These are phyloP conservation scores for Talaromyces rugulosus DNA, from an alignment of 2,329 filamentous ascomycete genomes.

Conservation along the genomic window DNA sequence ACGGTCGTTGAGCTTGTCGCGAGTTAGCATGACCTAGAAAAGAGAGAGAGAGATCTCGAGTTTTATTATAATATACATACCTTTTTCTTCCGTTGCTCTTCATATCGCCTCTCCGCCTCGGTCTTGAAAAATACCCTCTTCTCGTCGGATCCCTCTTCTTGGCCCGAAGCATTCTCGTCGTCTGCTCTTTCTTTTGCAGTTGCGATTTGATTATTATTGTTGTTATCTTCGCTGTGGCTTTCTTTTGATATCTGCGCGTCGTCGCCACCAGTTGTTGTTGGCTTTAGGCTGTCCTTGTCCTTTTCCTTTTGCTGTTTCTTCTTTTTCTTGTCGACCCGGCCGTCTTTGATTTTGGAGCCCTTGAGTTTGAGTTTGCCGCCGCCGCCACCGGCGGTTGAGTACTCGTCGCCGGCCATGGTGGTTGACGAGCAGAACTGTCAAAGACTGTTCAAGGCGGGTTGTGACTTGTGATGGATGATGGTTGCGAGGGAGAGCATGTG, in stretches of 20 bases:
- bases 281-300: not conserved
- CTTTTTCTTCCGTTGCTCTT: conserved; percentile 76
- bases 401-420: conserved; percentile 56
- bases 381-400: conserved; percentile 58
- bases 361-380: conserved; percentile 82
- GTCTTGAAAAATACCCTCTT: conserved; percentile 59
- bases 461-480: not conserved
- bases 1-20: conserved; percentile 69
- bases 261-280: not conserved
- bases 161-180: not conserved
- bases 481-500: not conserved
- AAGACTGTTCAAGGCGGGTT: not conserved
- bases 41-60: not conserved
- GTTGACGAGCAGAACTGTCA: not conserved
- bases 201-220: not conserved
- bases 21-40: conserved; percentile 1
- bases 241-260: conserved; percentile 13
- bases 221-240: conserved; percentile 4
- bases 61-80: conserved; percentile 46
- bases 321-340: conserved; percentile 49
- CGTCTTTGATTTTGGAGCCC: conserved; percentile 60
- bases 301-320: conserved; percentile 27
- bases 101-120: conserved; percentile 74
- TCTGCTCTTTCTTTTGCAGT: not conserved
- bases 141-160: conserved; percentile 18